phyloP scores from a whole-genome alignment of 257 asterid species.

The Fraxinus anomala region DNA sequence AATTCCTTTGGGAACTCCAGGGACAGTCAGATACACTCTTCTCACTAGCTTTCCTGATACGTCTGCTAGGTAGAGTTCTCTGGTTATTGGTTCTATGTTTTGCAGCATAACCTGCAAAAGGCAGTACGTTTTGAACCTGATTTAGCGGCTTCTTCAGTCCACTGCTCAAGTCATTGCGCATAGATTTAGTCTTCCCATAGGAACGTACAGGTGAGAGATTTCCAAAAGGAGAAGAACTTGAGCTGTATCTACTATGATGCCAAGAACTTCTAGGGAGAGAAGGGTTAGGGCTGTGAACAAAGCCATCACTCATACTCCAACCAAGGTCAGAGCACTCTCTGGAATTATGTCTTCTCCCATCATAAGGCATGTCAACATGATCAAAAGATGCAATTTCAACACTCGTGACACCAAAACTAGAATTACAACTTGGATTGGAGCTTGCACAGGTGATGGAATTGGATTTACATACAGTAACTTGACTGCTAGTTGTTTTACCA shows the following conservation, averaged over 20 bases:
- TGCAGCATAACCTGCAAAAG: slow-evolving; percentile 59
- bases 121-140: slow-evolving; percentile 78
- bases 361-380: slow-evolving; percentile 20
- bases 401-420: slow-evolving; percentile 35
- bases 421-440: slow-evolving; percentile 32
- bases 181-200: slow-evolving; percentile 52
- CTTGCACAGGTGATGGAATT: slow-evolving; percentile 31
- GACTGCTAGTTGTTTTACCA: slow-evolving; percentile 24
- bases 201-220: slow-evolving; percentile 56
- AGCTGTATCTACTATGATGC: slow-evolving; percentile 47
- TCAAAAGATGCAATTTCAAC: slow-evolving; percentile 59
- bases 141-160: slow-evolving; percentile 94
- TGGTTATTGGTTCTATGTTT: slow-evolving; percentile 54
- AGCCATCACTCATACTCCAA: slow-evolving; percentile 44
- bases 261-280: slow-evolving; percentile 43
- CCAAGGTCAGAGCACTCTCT: slow-evolving; percentile 29
- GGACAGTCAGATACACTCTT: slow-evolving; percentile 61
- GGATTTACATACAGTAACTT: not conserved
- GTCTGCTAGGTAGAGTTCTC: slow-evolving; percentile 66
- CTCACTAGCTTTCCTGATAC: slow-evolving; percentile 69
- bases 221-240: slow-evolving; percentile 55
- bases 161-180: slow-evolving; percentile 55
- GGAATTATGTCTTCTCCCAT: slow-evolving; percentile 7
- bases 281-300: slow-evolving; percentile 42
- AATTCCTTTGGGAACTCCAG: slow-evolving; percentile 53